Conservation (phyloP, 2,329 filamentous ascomycete species). For the Chaetomium sp. region DNA sequence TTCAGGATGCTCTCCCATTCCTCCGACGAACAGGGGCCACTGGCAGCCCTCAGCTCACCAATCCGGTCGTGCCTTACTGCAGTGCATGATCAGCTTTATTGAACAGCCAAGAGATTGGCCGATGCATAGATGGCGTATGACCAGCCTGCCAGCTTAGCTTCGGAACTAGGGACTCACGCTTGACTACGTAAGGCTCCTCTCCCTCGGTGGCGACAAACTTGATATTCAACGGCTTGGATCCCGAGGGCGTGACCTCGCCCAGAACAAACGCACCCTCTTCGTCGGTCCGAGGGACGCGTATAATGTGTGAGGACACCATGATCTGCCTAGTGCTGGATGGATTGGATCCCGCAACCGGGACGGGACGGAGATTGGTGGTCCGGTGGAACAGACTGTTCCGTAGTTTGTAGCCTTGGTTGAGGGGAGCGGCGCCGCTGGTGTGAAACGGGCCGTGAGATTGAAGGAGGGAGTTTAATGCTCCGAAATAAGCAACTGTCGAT, state of each 20-base stretch:
- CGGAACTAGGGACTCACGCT: conserved; percentile 51
- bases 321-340: conserved; percentile 19
- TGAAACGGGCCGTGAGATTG: conserved; percentile 28
- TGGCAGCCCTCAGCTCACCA: conserved; percentile 55
- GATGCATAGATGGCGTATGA: conserved; percentile 1
- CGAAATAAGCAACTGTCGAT: not conserved
- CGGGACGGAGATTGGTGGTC: conserved; percentile 20
- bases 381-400: not conserved
- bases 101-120: not conserved
- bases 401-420: conserved; percentile 5
- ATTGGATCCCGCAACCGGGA: not conserved
- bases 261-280: conserved; percentile 59
- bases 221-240: conserved; percentile 60
- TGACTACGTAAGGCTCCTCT: conserved; percentile 58
- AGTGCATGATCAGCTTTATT: conserved; percentile 23
- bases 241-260: conserved; percentile 57
- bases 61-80: conserved; percentile 61
- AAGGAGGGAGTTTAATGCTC: conserved; percentile 17
- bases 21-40: conserved; percentile 56
- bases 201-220: conserved; percentile 71
- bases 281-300: conserved; percentile 62
- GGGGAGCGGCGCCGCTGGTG: conserved; percentile 12
- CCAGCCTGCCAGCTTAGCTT: too few relatives aligned
- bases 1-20: conserved; percentile 69
- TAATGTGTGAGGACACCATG: conserved; percentile 44